Evolutionary conservation across 768 basidiomycete species (phyloP), one percentile per base, ranked within the genome.

Genomic region (Mycena polygramma): DNA sequence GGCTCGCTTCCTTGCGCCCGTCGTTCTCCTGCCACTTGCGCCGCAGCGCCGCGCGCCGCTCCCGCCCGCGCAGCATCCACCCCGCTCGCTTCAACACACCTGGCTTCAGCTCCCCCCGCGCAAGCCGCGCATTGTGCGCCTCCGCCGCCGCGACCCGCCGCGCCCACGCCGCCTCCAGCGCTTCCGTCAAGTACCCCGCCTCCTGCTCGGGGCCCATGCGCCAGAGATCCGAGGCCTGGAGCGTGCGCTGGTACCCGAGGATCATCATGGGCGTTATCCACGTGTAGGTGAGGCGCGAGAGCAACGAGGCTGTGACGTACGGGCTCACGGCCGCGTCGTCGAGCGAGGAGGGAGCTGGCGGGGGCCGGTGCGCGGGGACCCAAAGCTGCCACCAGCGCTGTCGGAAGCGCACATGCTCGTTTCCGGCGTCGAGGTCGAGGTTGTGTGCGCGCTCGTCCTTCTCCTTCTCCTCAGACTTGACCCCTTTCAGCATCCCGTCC

Each of bases 161-260:
- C 4, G 78, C 82, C 85, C 91, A 91, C 6, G 89, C 81, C n/a
- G 77, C 82, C 67, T 92, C 86, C 24, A 94, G 84, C 70, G 81
- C 80, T 8, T 78, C 78, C 0, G 89, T 85, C 24, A 94, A 82
- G 17, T 71, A 67, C 0, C 82, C 86, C 26, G 88, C 81, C 73
- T 90, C 84, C 45, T 86, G 85, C 13, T 83, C 75, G 7, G 82
- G 76, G 65, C 89, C 88, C 73, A 94, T 81, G 75, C 88, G 88
- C 91, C 92, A 93, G 10, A 94, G 79, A 79, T 95, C 94, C 0
- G 90, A 86, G 0, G 91, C 90, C 75, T 92, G 91, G 14, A 95
- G 82, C 2, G 92, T 91, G 48, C 93, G 85, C 75, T 92, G 90
- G 75, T 90, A 93, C 0, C 92, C 92, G 37, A 91, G 81, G 58